Evolutionary conservation across 768 basidiomycete species (phyloP), one percentile per base, ranked within the genome.

Genomic region (Ephemerocybe angulata): DNA sequence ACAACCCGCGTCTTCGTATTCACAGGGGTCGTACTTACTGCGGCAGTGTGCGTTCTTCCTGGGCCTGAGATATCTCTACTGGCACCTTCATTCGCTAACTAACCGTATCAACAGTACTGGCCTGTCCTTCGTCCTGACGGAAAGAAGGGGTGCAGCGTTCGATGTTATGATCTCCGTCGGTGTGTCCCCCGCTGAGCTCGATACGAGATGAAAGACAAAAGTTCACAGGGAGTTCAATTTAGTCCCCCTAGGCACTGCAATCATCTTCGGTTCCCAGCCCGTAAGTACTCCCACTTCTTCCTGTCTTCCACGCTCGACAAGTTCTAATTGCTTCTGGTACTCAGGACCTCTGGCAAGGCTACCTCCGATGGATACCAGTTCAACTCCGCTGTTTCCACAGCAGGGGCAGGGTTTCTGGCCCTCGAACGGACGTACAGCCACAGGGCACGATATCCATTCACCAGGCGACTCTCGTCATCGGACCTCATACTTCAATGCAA

Each of bases 231-330:
- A 49, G 19, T 22, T 41, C 10, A 7, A 47, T 10, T 22, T 37
- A 70, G 70, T 68, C 21, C 67, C 70, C 19, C 55, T 60, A 19
- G 56, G 57, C 31, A 62, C 66, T 2, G 66, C 66, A 2, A 49
- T 69, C 13, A 65, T 67, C 35, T 70, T 71, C 27, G 68, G 70
- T 3, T 65, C 63, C 31, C 68, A 71, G 54, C 59, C 49, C 52
- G 68, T 68, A 31, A 1, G 61, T 40, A 17, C 11, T 27, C 48
- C n/a, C 11, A 25, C 13, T 8, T 13, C 35, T 15, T 3, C 2
- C 42, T 50, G 5, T 48, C 10, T 44, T 29, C 29, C 47, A 7
- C 22, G 41, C 17, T 43, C 8, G 17, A 8, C 33, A 8, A 19
- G 10, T 19, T 13, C 31, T 38, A n/a, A n/a, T n/a, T n/a, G n/a